These are phyloP conservation scores for Globisporangium recalcitrans DNA, from an alignment of 352 stramenopile species.

Conservation along the genomic window DNA sequence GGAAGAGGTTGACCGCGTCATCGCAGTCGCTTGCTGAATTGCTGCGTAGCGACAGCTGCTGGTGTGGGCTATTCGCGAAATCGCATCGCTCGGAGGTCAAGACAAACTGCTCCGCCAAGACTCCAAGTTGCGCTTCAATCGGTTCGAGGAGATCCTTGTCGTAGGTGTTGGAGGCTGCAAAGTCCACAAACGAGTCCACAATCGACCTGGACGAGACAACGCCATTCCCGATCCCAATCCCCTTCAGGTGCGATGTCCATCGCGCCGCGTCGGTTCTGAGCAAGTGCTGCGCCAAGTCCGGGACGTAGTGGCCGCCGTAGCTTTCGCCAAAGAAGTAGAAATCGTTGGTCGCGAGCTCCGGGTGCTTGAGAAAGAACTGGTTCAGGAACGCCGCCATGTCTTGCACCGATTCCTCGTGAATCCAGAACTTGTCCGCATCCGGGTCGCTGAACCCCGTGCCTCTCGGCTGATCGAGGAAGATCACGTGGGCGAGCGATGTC, in stretches of 20 bases:
- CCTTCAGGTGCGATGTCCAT: conserved; percentile 49
- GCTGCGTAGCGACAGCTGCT: background rate
- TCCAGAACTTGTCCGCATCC: conserved; percentile 30
- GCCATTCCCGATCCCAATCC: conserved; percentile 83
- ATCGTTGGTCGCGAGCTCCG: conserved; percentile 33
- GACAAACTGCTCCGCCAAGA: conserved; percentile 18
- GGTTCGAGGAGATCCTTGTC: conserved; percentile 31
- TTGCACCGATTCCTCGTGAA: conserved; percentile 33
- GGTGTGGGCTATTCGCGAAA: background rate
- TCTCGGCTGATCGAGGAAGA: conserved; percentile 95
- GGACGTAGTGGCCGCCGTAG: conserved; percentile 94
- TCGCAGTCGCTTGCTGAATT: conserved; percentile 16
- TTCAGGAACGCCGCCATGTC: conserved; percentile 52
- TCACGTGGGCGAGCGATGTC: conserved; percentile 92
- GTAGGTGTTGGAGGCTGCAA: conserved; percentile 40
- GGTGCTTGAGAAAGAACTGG: conserved; percentile 46
- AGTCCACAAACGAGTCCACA: conserved; percentile 46
- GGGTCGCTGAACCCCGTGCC: conserved; percentile 62
- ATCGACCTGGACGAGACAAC: conserved; percentile 52
- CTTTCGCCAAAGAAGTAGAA: conserved; percentile 95
- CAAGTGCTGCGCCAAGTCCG: conserved; percentile 79
- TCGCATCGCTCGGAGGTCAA: conserved; percentile 17
- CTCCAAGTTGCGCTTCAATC: conserved; percentile 12
- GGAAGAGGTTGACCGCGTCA: conserved; percentile 18
- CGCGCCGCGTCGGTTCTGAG: conserved; percentile 32